phyloP scores from a whole-genome alignment of 371 early-diverging fungal species.

The Lichtheimia ramosa region DNA sequence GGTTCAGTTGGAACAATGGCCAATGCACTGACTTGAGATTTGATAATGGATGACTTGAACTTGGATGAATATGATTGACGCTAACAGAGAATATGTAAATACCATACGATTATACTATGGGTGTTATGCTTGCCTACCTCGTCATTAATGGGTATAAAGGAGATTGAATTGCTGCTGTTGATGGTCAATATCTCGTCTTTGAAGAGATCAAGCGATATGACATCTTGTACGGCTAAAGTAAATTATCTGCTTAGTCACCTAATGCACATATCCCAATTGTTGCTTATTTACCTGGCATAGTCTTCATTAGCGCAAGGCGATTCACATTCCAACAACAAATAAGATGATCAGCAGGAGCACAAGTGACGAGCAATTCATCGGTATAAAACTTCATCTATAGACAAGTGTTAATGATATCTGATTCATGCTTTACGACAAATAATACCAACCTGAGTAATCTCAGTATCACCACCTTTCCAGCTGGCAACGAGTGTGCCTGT shows the following conservation, averaged over 20 bases:
- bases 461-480: conserved; percentile 68
- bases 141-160: conserved; percentile 68
- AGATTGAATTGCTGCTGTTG: conserved; percentile 62
- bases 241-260: not conserved
- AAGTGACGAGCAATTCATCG: conserved; percentile 58
- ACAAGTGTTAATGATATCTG: not conserved
- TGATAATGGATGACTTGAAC: conserved; percentile 64
- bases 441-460: conserved; percentile 53
- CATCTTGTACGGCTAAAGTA: conserved; percentile 35
- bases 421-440: not conserved
- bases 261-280: not conserved
- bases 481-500: conserved; percentile 62
- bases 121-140: conserved; percentile 42
- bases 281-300: conserved; percentile 46
- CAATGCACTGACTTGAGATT: conserved; percentile 63
- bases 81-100: conserved; percentile 21
- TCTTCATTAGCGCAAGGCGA: conserved; percentile 55
- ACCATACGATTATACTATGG: not conserved
- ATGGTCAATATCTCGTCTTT: conserved; percentile 67
- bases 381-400: conserved; percentile 62
- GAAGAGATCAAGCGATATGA: conserved; percentile 53
- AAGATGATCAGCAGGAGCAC: conserved; percentile 65
- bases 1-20: conserved; percentile 63
- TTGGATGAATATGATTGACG: conserved; percentile 66
- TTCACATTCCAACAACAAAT: conserved; percentile 67